A percentile compares a stretch with the other conserved stretches of the same genome.
phyloP scores from a whole-genome alignment of 306 rosid species.

The Inga leiocalycina region DNA sequence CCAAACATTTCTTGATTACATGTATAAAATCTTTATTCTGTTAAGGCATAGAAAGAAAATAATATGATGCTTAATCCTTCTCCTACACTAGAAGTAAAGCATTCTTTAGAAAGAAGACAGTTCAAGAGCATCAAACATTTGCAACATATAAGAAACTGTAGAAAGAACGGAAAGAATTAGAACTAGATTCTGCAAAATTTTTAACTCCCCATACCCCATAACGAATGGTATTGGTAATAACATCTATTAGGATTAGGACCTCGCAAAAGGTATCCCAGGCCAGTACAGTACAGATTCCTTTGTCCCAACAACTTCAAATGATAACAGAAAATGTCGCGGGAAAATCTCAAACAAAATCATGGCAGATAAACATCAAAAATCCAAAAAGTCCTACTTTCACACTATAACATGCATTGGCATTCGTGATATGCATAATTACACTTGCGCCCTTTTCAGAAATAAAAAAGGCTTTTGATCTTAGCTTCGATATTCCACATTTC shows the following conservation, averaged over 20 bases:
- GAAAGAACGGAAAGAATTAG: conserved; percentile 14
- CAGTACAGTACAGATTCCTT: neutral
- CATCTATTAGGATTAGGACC: neutral
- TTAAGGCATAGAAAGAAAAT: too few species aligned
- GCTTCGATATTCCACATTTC: conserved; percentile 29
- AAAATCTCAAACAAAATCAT: neutral
- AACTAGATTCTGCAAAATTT: conserved; percentile 4
- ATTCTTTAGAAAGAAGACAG: conserved; percentile 11
- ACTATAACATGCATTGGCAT: neutral
- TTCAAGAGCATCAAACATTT: neutral
- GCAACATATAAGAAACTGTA: neutral
- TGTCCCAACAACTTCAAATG: neutral
- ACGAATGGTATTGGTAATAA: neutral
- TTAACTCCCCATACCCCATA: neutral
- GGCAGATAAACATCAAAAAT: neutral
- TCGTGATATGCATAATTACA: conserved; percentile 4
- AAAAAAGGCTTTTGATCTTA: conserved; percentile 24
- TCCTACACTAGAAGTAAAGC: conserved; percentile 25
- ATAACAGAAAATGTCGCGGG: neutral
- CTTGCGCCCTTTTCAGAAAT: conserved; percentile 31
- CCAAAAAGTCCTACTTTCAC: conserved; percentile 37
- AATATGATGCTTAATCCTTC: neutral
- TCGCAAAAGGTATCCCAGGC: neutral
- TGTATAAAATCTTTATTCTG: too few species aligned
- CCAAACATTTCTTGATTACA: neutral